A percentile compares a stretch with the other conserved stretches of the same genome.
Conservation (phyloP, 2,329 filamentous ascomycete species). For the Pyricularia sp. region DNA sequence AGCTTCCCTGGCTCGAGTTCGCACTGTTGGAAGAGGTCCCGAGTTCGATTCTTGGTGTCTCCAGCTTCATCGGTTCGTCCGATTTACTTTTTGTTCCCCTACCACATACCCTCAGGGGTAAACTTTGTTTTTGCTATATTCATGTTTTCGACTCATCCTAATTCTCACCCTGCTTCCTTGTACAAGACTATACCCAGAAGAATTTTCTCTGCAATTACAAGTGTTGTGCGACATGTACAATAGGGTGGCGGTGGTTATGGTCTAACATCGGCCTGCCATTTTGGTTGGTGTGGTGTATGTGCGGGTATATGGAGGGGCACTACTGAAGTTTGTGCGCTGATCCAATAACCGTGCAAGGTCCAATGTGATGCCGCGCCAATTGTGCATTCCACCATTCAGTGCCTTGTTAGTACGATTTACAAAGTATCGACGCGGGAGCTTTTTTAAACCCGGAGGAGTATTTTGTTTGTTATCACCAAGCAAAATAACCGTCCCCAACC, state of each 20-base stretch:
- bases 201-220: not conserved
- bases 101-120: too few species aligned
- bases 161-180: too few species aligned
- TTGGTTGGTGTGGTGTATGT: not conserved
- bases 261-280: not conserved
- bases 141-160: too few species aligned
- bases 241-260: not conserved
- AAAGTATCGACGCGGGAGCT: too few species aligned
- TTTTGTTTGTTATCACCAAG: too few species aligned
- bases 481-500: too few species aligned
- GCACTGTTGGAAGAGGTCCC: constrained; percentile 2
- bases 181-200: too few species aligned
- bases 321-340: not conserved
- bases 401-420: too few species aligned
- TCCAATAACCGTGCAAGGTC: not conserved
- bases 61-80: not conserved
- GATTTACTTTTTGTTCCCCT: not conserved
- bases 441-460: too few species aligned
- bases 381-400: too few species aligned
- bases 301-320: not conserved
- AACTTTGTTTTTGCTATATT: not conserved
- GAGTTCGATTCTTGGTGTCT: constrained; percentile 5
- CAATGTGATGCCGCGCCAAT: not conserved
- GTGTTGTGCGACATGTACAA: too few species aligned
- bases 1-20: too few species aligned